phyloP scores from a whole-genome alignment of 2,329 filamentous ascomycete genomes.

The Colletotrichum sp. region DNA sequence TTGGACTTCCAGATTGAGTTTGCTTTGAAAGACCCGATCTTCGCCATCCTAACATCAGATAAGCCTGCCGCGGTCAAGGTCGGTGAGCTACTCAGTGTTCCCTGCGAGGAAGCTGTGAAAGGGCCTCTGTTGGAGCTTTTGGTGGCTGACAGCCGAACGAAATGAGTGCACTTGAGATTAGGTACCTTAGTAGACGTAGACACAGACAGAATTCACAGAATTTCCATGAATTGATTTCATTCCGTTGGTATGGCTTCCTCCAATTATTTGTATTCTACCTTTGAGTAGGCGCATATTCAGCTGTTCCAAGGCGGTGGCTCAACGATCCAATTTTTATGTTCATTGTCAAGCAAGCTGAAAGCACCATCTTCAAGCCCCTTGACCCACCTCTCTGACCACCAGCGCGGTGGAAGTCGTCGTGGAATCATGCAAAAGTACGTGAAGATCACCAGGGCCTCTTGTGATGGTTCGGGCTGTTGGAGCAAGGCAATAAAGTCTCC shows the following conservation, averaged over 20 bases:
- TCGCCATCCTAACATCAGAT: not conserved
- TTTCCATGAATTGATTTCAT: not conserved
- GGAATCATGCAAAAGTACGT: slow-evolving; percentile 36
- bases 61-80: not conserved
- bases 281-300: slow-evolving; percentile 25
- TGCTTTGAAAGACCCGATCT: not conserved
- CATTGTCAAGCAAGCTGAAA: slow-evolving; percentile 35
- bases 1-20: not conserved
- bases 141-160: not conserved
- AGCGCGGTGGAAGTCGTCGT: slow-evolving; percentile 31
- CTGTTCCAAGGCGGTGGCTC: not conserved
- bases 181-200: not conserved
- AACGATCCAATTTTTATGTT: slow-evolving; percentile 36
- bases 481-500: slow-evolving; percentile 38
- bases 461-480: slow-evolving; percentile 12
- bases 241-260: not conserved
- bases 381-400: slow-evolving; percentile 41
- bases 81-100: not conserved
- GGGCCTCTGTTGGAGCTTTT: not conserved
- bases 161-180: not conserved
- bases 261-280: not conserved
- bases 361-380: slow-evolving; percentile 32
- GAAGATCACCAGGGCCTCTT: slow-evolving; percentile 36
- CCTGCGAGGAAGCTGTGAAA: not conserved
- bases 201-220: not conserved